A percentile compares a stretch with the other conserved stretches of the same genome.
Conservation (phyloP, 208 protist species). For the Wallacemonas sp. region DNA sequence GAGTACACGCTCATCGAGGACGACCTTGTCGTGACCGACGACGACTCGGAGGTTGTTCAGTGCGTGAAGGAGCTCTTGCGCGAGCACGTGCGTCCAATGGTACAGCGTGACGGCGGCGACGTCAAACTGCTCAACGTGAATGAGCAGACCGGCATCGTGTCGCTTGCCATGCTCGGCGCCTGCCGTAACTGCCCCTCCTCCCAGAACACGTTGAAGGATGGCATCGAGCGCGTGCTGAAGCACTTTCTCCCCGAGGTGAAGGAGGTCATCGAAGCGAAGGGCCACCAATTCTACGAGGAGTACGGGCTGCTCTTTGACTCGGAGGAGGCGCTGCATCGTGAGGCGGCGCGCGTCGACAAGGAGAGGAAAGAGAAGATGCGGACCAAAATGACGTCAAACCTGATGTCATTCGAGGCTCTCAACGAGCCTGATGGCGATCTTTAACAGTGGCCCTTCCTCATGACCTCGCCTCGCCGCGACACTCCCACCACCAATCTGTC, state of each 20-base stretch:
- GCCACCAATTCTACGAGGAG: constrained; percentile 80
- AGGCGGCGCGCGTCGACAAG: constrained; percentile 60
- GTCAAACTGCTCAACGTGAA: constrained; percentile 89
- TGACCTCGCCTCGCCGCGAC: too few species aligned
- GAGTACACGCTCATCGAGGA: constrained; percentile 86
- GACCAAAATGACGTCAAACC: constrained; percentile 34
- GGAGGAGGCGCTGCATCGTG: constrained; percentile 72
- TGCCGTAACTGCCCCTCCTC: constrained; percentile 90
- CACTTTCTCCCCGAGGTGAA: constrained; percentile 93
- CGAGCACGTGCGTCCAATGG: constrained; percentile 89
- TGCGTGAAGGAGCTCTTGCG: constrained; percentile 94
- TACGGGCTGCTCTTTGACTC: constrained; percentile 79
- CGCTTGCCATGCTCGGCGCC: constrained; percentile 88
- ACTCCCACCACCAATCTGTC: too few species aligned
- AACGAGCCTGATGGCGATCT: constrained; percentile 84
- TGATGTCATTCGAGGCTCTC: constrained; percentile 75
- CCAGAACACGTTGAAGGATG: constrained; percentile 87
- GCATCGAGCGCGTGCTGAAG: constrained; percentile 90
- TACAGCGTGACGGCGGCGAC: constrained; percentile 93
- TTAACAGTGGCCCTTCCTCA: background rate
- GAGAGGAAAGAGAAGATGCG: constrained; percentile 51
- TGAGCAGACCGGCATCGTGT: constrained; percentile 84
- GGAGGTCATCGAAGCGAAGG: constrained; percentile 37
- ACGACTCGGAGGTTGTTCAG: constrained; percentile 88
- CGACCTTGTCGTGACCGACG: constrained; percentile 61